Evolutionary conservation across 257 asterid species (phyloP).

Genomic region (Coffea eugenioides): DNA sequence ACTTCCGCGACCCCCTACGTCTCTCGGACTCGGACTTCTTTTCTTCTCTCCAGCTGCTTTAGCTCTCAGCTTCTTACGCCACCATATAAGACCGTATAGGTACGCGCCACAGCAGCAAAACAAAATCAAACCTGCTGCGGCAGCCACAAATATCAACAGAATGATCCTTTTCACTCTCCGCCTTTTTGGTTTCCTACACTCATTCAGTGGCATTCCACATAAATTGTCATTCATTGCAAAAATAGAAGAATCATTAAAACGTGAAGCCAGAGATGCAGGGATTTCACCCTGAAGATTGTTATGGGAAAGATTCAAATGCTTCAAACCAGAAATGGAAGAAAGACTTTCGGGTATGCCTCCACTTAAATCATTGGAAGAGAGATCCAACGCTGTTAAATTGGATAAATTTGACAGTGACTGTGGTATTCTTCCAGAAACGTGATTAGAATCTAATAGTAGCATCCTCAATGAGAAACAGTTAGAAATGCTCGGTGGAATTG

Average conservation of each 20-base stretch:
- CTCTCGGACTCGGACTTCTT: conserved; percentile 73
- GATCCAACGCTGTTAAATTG: conserved; percentile 40
- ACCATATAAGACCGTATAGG: conserved; percentile 55
- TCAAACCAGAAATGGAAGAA: conserved; percentile 41
- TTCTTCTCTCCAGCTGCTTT: conserved; percentile 64
- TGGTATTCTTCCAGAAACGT: conserved; percentile 60
- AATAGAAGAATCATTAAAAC: conserved; percentile 59
- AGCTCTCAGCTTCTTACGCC: conserved; percentile 61
- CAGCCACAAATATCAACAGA: conserved; percentile 51
- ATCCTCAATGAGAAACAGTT: conserved; percentile 52
- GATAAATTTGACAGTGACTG: conserved; percentile 42
- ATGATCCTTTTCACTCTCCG: conserved; percentile 58
- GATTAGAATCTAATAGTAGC: conserved; percentile 57
- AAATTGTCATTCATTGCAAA: conserved; percentile 50
- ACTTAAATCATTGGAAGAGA: conserved; percentile 53
- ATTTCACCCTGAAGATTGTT: conserved; percentile 75
- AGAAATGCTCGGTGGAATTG: conserved; percentile 52
- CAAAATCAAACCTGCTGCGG: conserved; percentile 55
- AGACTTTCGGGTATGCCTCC: conserved; percentile 63
- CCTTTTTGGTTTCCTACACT: conserved; percentile 34
- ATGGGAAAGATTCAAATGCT: conserved; percentile 49
- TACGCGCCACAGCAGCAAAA: conserved; percentile 57
- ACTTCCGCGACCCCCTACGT: conserved; percentile 63
- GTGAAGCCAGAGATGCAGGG: conserved; percentile 56
- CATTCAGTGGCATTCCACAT: conserved; percentile 64